Evolutionary conservation across 148 eudicot species (phyloP), one percentile per base, ranked within the genome.

Genomic region (Spergularia bocconei): DNA sequence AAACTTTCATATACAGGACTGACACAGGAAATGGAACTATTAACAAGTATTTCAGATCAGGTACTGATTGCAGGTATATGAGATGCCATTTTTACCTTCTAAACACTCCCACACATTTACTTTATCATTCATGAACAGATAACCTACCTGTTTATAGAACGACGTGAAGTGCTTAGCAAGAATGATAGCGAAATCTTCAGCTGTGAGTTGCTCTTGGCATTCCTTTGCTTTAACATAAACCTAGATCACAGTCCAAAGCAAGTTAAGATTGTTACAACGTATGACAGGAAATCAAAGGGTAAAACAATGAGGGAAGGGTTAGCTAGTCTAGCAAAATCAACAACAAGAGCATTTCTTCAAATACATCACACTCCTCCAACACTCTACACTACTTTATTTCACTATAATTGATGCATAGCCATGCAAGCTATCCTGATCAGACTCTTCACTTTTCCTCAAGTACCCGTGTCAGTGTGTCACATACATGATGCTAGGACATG

Each of bases 171-270:
- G 98, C 81, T 87, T 92, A 69, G 94, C 98, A 72, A 96, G 99
- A 74, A 67, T 61, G 71, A 96, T 81, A 61, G 93, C 99, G 73
- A 96, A 96, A 33, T 84, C 92, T 85, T 96, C 99, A 76, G 84
- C 86, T 15, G 98, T 82, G 74, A 92, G 77, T 81, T 84, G 88
- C 59, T 87, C 82, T 5, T 77, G 62, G 67, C 93, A 88, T 79
- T 96, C 99, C 84, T 96, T 96, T 48, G 98, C 99, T 83, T 96
- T 96, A 16, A 78, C 99, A 87, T 91, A 96, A 21, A 96, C 98
- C 99, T 96, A 84, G 64, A 81, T 60, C 25, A 77, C 39, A 80
- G 14, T 20, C 51, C 79, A 71, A 56, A 13, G 20, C 7, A 52
- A 48, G 63, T 56, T 54, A 79, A 38, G 41, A 21, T 33, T 5